phyloP scores from a whole-genome alignment of 768 basidiomycete species.

The Tulasnella sp. region DNA sequence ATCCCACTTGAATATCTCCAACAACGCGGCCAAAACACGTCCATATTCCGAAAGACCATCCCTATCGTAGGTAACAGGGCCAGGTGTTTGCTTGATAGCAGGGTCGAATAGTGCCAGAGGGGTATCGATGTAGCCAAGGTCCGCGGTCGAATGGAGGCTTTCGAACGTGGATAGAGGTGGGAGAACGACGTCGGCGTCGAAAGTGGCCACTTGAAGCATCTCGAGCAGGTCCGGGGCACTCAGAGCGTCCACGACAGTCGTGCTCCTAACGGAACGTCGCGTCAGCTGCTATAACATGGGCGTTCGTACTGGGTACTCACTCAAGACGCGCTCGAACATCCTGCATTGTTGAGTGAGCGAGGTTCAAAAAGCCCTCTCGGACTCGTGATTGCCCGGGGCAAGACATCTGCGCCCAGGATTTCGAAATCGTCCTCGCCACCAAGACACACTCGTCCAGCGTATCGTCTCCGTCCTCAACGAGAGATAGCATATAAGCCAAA shows the following conservation, averaged over 20 bases:
- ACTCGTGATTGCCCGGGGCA: neutral
- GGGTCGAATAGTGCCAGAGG: conserved; percentile 36
- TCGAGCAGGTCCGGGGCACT: neutral
- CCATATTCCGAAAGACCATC: conserved; percentile 66
- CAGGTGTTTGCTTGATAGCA: conserved; percentile 1
- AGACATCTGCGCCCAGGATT: neutral
- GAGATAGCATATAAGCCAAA: neutral
- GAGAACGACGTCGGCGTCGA: conserved; percentile 9
- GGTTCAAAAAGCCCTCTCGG: neutral
- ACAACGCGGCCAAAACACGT: conserved; percentile 59
- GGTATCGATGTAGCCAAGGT: conserved; percentile 37
- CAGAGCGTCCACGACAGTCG: conserved; percentile 14
- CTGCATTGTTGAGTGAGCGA: neutral
- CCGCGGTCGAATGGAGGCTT: neutral
- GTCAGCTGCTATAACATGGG: neutral
- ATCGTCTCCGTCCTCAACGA: conserved; percentile 22
- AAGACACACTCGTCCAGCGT: neutral
- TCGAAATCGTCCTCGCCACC: neutral
- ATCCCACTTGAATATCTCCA: conserved; percentile 60
- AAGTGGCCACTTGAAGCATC: neutral
- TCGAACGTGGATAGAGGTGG: neutral
- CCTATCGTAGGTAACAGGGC: conserved; percentile 44
- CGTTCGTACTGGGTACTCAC: neutral
- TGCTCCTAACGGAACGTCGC: neutral
- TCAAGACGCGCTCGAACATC: conserved; percentile 21